These are phyloP conservation scores for Entomortierella chlamydospora DNA, from an alignment of 192 early-diverging fungal genomes.

Conservation along the genomic window DNA sequence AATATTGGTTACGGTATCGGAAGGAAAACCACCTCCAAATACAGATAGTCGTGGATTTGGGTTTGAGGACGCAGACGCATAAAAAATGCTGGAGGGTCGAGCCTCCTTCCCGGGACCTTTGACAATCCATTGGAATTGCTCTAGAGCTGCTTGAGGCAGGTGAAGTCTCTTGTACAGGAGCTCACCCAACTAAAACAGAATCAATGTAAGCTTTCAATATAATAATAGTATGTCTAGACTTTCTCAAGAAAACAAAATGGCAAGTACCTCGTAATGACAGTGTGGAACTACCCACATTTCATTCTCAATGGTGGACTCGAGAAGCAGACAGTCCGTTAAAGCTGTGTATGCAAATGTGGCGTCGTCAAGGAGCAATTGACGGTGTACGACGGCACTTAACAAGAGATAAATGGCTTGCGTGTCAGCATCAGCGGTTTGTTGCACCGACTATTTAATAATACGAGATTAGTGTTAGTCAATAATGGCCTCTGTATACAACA, in stretches of 20 bases:
- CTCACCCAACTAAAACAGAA: slow-evolving; percentile 51
- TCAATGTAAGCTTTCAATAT: neutral
- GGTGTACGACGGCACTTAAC: slow-evolving; percentile 52
- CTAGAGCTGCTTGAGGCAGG: slow-evolving; percentile 50
- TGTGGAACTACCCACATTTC: slow-evolving; percentile 58
- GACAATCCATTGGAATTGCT: slow-evolving; percentile 59
- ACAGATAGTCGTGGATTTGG: slow-evolving; percentile 47
- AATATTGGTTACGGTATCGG: slow-evolving; percentile 38
- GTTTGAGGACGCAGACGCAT: slow-evolving; percentile 2
- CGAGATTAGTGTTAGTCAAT: neutral
- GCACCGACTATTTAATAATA: slow-evolving; percentile 18
- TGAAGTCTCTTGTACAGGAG: slow-evolving; percentile 51
- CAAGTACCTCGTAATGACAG: slow-evolving; percentile 55
- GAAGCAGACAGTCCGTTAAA: slow-evolving; percentile 51
- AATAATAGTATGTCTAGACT: neutral
- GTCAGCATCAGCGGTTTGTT: slow-evolving; percentile 37
- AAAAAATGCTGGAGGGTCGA: slow-evolving; percentile 24
- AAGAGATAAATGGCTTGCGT: slow-evolving; percentile 51
- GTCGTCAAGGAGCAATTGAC: slow-evolving; percentile 49
- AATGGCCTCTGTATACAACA: neutral
- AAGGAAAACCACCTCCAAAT: slow-evolving; percentile 44
- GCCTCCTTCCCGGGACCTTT: slow-evolving; percentile 54
- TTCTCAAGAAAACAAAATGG: neutral
- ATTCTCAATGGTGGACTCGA: slow-evolving; percentile 43
- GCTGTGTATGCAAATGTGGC: slow-evolving; percentile 49